Evolutionary conservation across 495 filamentous ascomycete species (phyloP).

Genomic region (Poronia punctata): DNA sequence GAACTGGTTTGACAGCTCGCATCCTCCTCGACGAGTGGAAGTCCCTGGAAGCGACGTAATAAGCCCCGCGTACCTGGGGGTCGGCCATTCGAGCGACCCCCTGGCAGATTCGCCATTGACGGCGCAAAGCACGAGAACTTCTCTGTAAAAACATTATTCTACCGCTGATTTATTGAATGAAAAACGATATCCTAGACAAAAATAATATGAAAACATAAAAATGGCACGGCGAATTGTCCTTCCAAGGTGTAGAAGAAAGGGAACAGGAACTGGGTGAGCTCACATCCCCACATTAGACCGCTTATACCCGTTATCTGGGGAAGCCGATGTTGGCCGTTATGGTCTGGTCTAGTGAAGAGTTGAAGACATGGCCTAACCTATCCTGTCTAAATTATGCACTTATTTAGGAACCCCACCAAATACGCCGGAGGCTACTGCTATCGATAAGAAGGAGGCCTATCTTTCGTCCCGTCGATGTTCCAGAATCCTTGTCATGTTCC

Average conservation of each 20-base stretch:
- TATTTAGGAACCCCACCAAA: no score
- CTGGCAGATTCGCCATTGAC: conserved; percentile 34
- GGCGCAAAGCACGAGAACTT: conserved; percentile 34
- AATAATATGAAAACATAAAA: conserved; percentile 9
- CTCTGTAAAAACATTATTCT: conserved; percentile 39
- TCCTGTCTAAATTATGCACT: no score
- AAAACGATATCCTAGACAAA: background rate
- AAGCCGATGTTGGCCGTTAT: conserved; percentile 23
- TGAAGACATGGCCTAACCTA: background rate
- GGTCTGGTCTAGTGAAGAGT: background rate
- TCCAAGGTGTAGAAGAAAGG: conserved; percentile 11
- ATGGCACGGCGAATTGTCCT: conserved; percentile 8
- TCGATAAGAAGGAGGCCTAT: conserved; percentile 8
- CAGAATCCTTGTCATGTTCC: conserved; percentile 8
- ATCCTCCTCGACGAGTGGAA: conserved; percentile 58
- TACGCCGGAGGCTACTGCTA: no score
- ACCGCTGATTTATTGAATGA: conserved; percentile 6
- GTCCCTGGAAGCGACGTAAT: conserved; percentile 26
- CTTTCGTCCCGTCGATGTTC: conserved; percentile 2
- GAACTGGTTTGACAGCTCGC: conserved; percentile 70
- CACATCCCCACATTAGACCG: conserved; percentile 22
- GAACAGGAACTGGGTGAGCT: conserved; percentile 9
- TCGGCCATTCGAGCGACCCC: conserved; percentile 25
- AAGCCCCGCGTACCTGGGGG: conserved; percentile 15
- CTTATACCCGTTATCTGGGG: conserved; percentile 25